Percentiles rank a stretch among this genome's conserved stretches.
phyloP scores from a whole-genome alignment of 352 stramenopile species.

The Phytophthora multivora region DNA sequence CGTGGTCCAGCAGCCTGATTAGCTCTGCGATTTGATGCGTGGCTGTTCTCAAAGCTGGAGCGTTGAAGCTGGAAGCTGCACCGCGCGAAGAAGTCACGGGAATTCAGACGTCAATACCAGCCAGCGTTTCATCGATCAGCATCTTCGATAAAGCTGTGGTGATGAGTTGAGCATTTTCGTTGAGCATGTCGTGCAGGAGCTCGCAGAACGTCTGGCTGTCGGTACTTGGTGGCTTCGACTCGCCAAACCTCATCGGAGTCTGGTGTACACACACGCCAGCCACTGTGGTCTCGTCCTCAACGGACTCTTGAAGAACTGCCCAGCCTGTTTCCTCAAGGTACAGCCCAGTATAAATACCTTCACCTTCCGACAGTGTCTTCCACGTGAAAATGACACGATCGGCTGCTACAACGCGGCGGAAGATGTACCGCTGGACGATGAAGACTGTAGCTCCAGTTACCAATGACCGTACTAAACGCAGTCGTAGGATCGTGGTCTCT shows the following conservation, averaged over 20 bases:
- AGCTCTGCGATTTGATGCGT: too few relatives aligned
- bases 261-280: not conserved
- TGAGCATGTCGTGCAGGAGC: not conserved
- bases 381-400: not conserved
- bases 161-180: not conserved
- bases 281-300: not conserved
- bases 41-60: too few relatives aligned
- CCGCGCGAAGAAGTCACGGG: too few relatives aligned
- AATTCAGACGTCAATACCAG: not conserved
- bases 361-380: not conserved
- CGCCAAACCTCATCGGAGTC: not conserved
- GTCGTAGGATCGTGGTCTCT: not conserved
- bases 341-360: not conserved
- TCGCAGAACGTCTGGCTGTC: not conserved
- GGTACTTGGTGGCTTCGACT: not conserved
- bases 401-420: not conserved
- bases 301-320: not conserved
- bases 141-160: not conserved
- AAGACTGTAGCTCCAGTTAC: not conserved
- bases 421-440: not conserved
- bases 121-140: not conserved
- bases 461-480: not conserved
- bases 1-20: too few relatives aligned
- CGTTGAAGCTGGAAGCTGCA: too few relatives aligned
- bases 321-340: not conserved